Evolutionary conservation across 2,329 filamentous ascomycete species (phyloP), one percentile per base, ranked within the genome.

Genomic region (Botrytis pseudocinerea): DNA sequence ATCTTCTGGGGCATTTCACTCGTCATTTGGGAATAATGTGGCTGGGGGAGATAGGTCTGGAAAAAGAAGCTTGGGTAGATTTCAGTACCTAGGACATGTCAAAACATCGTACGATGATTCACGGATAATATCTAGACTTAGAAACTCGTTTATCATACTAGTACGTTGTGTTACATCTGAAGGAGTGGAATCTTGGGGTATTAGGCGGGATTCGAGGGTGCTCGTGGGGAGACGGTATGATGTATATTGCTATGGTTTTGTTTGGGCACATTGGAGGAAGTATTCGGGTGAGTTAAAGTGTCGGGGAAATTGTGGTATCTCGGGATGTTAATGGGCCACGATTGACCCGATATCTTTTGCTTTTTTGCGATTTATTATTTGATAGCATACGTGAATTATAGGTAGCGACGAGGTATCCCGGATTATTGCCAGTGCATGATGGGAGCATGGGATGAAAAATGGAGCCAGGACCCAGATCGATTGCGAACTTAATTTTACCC

Each of bases 91-190:
- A 32, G 32, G 32, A 40, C 25, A 54, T 28, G 64, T 66, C 63
- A 28, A 64, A 65, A 44, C 40, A 25, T 71, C 69, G 48, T 71
- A 59, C 61, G 70, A 71, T 71, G 46, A 66, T 66, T 48, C 57
- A 16, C 61, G 14, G n/a, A 64, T 59, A 38, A 35, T 40, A 40
- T 64, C 69, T 51, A 48, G 57, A 70, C 42, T 63, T 14, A 40
- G 22, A 63, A 70, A 22, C 64, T 64, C 32, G n/a, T 57, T 51
- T 40, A 63, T 57, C 38, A 48, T 54, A 38, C 38, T 38, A 38
- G 38, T 38, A 54, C 46, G 42, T 61, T 20, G 28, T 6, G 42
- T 60, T 60, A 14, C 51, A 32, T 57, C 8, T 28, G 35, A 57
- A 32, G 32, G 44, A 59, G 6, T 9, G 18, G 40, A 32, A 40